Evolutionary conservation across 192 early-diverging fungal genomes (phyloP).

Genomic region (Umbelopsis vinacea): DNA sequence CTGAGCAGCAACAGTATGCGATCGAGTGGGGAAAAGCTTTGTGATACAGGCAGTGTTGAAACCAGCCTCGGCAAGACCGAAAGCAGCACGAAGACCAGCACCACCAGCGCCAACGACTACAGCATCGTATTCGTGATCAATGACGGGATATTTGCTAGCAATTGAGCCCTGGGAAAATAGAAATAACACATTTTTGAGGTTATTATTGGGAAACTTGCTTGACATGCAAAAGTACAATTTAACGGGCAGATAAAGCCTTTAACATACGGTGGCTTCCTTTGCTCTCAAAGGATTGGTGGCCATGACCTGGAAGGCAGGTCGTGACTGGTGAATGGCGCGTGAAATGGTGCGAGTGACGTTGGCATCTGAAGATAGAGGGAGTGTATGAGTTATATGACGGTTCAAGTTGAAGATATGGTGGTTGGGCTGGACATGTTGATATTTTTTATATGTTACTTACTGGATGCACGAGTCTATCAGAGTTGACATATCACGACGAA

Average conservation of each 20-base stretch:
- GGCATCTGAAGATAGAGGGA: background rate
- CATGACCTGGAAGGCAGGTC: constrained; percentile 67
- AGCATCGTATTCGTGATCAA: constrained; percentile 99
- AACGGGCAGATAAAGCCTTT: background rate
- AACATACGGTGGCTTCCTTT: constrained; percentile 7
- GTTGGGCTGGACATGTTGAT: background rate
- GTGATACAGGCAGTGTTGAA: constrained; percentile 98
- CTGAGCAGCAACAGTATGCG: constrained; percentile 98
- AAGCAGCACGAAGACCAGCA: constrained; percentile 96
- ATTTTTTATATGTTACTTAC: constrained; percentile 14
- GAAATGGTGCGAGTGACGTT: constrained; percentile 7
- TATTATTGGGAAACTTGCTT: background rate
- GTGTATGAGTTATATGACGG: background rate
- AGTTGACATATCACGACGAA: background rate
- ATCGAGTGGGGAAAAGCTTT: constrained; percentile 98
- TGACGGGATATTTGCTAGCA: constrained; percentile 86
- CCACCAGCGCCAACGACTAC: constrained; percentile 98
- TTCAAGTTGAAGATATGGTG: background rate
- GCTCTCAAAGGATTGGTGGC: constrained; percentile 68
- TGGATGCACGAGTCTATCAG: constrained; percentile 29
- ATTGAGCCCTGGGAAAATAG: constrained; percentile 50
- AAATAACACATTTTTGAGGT: constrained; percentile 3
- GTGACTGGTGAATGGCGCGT: constrained; percentile 61
- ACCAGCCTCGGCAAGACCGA: constrained; percentile 92
- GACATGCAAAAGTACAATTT: background rate